A percentile compares a stretch with the other conserved stretches of the same genome.
phyloP scores from a whole-genome alignment of 441 rosid genomes.

The Pelargonium australe region DNA sequence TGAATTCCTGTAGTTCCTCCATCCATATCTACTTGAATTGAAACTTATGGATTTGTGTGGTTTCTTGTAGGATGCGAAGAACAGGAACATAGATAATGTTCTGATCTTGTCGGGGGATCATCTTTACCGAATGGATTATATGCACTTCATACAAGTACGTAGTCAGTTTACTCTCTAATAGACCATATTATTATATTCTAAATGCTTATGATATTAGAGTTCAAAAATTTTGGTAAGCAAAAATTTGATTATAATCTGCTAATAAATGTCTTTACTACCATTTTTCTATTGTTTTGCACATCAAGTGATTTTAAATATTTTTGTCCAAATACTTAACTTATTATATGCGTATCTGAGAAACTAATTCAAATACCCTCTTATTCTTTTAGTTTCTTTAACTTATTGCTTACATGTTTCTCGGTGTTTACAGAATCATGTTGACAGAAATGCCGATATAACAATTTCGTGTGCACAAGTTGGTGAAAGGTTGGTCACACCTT shows the following conservation, averaged over 20 bases:
- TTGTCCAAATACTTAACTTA: too few species aligned
- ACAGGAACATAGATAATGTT: slow-evolving; percentile 67
- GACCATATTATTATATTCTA: not conserved
- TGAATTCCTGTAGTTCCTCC: not conserved
- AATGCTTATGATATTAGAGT: too few species aligned
- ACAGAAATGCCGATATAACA: slow-evolving; percentile 75
- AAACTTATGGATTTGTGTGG: not conserved
- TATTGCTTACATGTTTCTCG: slow-evolving; percentile 24
- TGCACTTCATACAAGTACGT: slow-evolving; percentile 73
- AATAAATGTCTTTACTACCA: too few species aligned
- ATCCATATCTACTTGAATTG: not conserved
- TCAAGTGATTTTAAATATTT: too few species aligned
- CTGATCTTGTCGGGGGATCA: slow-evolving; percentile 86
- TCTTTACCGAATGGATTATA: slow-evolving; percentile 87
- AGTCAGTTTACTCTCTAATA: not conserved
- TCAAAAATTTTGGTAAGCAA: too few species aligned
- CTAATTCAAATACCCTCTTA: too few species aligned
- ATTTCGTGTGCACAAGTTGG: slow-evolving; percentile 66
- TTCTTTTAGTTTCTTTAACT: not conserved
- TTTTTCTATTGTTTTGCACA: too few species aligned
- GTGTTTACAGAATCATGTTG: slow-evolving; percentile 66
- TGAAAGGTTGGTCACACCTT: slow-evolving; percentile 39
- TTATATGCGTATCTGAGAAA: too few species aligned
- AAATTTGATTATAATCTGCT: too few species aligned
- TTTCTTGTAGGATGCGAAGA: slow-evolving; percentile 71